phyloP scores from a whole-genome alignment of 257 asterid species.

The Scutellaria galericulata region DNA sequence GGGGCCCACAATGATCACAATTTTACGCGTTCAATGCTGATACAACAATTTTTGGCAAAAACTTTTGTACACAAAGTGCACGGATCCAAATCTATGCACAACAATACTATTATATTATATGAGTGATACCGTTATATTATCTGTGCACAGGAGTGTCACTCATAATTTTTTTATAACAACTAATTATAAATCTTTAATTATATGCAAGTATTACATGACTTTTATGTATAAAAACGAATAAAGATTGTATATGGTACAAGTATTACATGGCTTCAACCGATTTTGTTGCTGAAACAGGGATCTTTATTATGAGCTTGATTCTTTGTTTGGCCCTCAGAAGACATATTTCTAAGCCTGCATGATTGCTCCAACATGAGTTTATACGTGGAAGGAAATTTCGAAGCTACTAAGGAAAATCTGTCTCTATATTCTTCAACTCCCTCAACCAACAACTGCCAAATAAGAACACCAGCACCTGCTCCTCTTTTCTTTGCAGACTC shows the following conservation, averaged over 20 bases:
- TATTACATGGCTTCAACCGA: too few species aligned
- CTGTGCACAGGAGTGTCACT: too few species aligned
- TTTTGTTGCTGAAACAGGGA: constrained; percentile 8
- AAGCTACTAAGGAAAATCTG: constrained; percentile 32
- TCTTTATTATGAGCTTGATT: neutral
- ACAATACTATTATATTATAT: too few species aligned
- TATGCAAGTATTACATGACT: neutral
- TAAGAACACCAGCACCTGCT: constrained; percentile 38
- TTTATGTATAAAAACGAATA: neutral
- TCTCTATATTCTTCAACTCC: constrained; percentile 40
- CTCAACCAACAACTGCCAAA: constrained; percentile 43
- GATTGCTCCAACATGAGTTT: constrained; percentile 40
- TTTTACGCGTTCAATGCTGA: too few species aligned
- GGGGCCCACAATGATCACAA: too few species aligned
- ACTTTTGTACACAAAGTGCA: too few species aligned
- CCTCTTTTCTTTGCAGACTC: constrained; percentile 35
- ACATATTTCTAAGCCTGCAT: constrained; percentile 33
- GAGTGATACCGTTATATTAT: too few species aligned
- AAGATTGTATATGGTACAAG: neutral
- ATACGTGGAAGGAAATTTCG: constrained; percentile 34
- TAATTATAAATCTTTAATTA: neutral
- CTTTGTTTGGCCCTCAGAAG: constrained; percentile 8
- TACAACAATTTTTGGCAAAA: too few species aligned
- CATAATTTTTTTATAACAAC: too few species aligned
- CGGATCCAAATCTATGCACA: too few species aligned